A percentile compares a stretch with the other conserved stretches of the same genome.
phyloP scores from a whole-genome alignment of 345 rosid genomes.

The Aethionema arabicum region DNA sequence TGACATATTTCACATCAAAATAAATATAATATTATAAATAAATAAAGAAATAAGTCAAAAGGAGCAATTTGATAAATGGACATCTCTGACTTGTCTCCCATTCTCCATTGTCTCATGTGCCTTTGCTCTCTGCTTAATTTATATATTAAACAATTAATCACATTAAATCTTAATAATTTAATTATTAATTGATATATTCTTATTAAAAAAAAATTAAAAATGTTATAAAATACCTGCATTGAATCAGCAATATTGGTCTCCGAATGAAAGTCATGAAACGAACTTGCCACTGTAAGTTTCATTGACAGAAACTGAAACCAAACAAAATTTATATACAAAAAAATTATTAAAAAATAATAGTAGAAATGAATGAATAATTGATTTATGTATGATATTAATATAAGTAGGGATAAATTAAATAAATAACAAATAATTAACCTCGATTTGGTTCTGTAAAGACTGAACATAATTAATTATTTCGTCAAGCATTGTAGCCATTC shows the following conservation, averaged over 20 bases:
- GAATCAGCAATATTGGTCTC: conserved; percentile 60
- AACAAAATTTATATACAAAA: not conserved
- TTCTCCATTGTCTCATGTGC: conserved; percentile 52
- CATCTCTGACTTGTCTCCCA: conserved; percentile 51
- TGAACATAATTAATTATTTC: conserved; percentile 77
- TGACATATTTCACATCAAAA: conserved; percentile 21
- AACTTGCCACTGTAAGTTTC: conserved; percentile 75
- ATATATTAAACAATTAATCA: conserved; percentile 9
- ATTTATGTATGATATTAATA: too few species aligned
- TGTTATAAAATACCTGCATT: conserved; percentile 35
- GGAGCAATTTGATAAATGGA: conserved; percentile 44
- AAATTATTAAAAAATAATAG: too few species aligned
- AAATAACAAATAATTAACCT: conserved; percentile 47
- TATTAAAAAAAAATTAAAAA: not conserved
- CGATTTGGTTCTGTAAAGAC: conserved; percentile 74
- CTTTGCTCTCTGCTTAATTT: conserved; percentile 50
- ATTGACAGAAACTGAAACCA: conserved; percentile 70
- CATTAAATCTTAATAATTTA: not conserved
- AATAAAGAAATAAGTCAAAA: conserved; percentile 23
- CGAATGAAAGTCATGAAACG: conserved; percentile 59
- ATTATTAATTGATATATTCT: not conserved
- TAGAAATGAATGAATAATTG: not conserved
- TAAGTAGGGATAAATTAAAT: too few species aligned
- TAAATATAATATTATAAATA: conserved; percentile 8
- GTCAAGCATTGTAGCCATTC: conserved; percentile 80